phyloP scores from a whole-genome alignment of 2,329 filamentous ascomycete genomes.

The Penicillium concentricum region DNA sequence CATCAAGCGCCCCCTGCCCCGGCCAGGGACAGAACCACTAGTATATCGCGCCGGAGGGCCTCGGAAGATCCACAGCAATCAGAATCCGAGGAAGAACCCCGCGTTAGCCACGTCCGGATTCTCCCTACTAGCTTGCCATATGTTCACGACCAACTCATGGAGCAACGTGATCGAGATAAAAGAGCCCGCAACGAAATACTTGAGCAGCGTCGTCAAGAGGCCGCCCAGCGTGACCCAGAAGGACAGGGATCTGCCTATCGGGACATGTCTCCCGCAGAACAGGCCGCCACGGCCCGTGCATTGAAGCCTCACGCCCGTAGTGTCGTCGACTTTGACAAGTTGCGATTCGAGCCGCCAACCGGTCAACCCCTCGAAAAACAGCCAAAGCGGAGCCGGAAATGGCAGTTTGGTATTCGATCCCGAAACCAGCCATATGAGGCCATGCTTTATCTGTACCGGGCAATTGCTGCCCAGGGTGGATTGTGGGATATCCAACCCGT shows the following conservation, averaged over 20 bases:
- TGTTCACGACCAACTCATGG: slow-evolving; percentile 89
- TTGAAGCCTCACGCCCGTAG: slow-evolving; percentile 82
- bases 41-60: slow-evolving; percentile 27
- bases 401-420: slow-evolving; percentile 97
- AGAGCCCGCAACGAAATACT: slow-evolving; percentile 40
- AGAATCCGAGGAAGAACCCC: slow-evolving; percentile 44
- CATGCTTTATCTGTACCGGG: slow-evolving; percentile 91
- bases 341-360: slow-evolving; percentile 58
- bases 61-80: slow-evolving; percentile 25
- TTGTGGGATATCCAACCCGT: slow-evolving; percentile 69
- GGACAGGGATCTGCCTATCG: slow-evolving; percentile 19
- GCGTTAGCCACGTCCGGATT: slow-evolving; percentile 84
- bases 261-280: slow-evolving; percentile 61
- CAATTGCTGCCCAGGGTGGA: slow-evolving; percentile 80
- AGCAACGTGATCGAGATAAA: slow-evolving; percentile 46
- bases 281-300: slow-evolving; percentile 75
- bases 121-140: slow-evolving; percentile 86
- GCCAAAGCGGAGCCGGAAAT: slow-evolving; percentile 72
- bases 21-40: slow-evolving; percentile 23
- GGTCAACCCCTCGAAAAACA: slow-evolving; percentile 43
- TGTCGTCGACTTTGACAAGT: slow-evolving; percentile 63
- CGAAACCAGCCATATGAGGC: slow-evolving; percentile 93
- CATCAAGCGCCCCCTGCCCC: slow-evolving; percentile 20
- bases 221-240: slow-evolving; percentile 20
- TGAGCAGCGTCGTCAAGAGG: slow-evolving; percentile 45